Percentiles rank a stretch among this genome's conserved stretches.
phyloP scores from a whole-genome alignment of 1,139 yeast genomes.

The Candida gigantensis region DNA sequence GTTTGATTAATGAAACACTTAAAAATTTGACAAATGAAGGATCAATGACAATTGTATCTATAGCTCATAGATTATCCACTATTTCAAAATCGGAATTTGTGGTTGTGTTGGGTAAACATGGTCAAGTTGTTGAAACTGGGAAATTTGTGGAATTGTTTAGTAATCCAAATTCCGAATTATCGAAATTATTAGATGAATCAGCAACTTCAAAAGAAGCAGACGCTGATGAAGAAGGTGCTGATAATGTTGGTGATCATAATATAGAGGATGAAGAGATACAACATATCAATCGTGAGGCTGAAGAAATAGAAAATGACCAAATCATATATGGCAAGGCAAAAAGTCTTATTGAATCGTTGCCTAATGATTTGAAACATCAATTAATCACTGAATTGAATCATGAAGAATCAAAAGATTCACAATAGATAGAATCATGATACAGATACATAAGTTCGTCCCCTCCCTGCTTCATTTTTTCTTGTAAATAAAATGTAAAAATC shows the following conservation, averaged over 20 bases:
- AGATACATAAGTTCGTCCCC: too few species aligned
- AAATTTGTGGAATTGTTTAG: conserved; percentile 45
- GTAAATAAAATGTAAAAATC: too few species aligned
- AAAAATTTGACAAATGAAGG: conserved; percentile 52
- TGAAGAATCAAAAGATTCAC: conserved; percentile 21
- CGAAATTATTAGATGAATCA: conserved; percentile 45
- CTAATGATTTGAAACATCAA: conserved; percentile 33
- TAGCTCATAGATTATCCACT: conserved; percentile 89
- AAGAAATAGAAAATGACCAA: conserved; percentile 23
- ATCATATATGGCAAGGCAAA: conserved; percentile 25
- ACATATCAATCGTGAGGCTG: conserved; percentile 29
- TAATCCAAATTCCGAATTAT: conserved; percentile 44
- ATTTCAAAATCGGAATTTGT: conserved; percentile 58
- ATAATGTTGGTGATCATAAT: conserved; percentile 23
- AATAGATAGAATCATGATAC: conserved; percentile 17
- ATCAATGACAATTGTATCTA: conserved; percentile 82
- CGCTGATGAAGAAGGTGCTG: conserved; percentile 22
- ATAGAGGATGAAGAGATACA: conserved; percentile 25
- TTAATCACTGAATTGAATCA: conserved; percentile 30
- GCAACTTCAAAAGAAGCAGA: conserved; percentile 24
- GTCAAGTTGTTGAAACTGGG: conserved; percentile 46
- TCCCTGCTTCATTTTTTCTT: too few species aligned
- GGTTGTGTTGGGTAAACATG: conserved; percentile 53
- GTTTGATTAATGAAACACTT: conserved; percentile 61
- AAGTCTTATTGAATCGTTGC: conserved; percentile 40